Evolutionary conservation across 2,329 filamentous ascomycete genomes (phyloP), one percentile per base, ranked within the genome.

Genomic region (Xylaria hypoxylon): DNA sequence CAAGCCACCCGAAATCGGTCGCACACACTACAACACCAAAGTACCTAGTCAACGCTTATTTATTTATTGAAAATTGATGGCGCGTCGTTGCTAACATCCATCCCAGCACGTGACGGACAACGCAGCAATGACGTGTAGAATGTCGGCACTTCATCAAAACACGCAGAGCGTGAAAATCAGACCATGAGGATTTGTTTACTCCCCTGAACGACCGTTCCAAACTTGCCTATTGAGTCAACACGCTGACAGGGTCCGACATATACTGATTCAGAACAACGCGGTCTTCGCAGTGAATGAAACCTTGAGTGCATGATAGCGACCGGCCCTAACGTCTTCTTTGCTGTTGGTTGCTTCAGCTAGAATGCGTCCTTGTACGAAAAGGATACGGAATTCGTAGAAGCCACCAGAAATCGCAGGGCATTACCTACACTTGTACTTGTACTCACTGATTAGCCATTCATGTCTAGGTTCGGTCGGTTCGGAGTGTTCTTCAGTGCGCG

Each of bases 61-160:
- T 33, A 31, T 22, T 38, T 35, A 3, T 33, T 52, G 24, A 51
- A 48, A 48, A 35, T 31, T 17, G 19, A 10, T 28, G 51, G 51
- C 51, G 38, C 28, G 35, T 47, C 10, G 40, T 40, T 58, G 47
- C 26, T 28, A 50, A n/a, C 50, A 50, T 40, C 31, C 19, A 61
- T 22, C 47, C n/a, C 3, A n/a, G 47, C 42, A 56, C 62, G 19
- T 44, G 45, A 48, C 47, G 42, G 31, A 57, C 57, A 61, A 47
- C 63, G 28, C 51, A 58, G 13, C 51, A 53, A 82, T 59, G 31
- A 65, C 57, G 50, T 51, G 35, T 48, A 22, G n/a, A 47, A 40
- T 10, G 53, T 15, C 26, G 11, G 26, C 26, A 31, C 17, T 38
- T 38, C 31, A 19, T 22, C 10, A 40, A 53, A 40, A 40, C 50